phyloP scores from a whole-genome alignment of 2,329 filamentous ascomycete genomes.

The Triangularia verruculosa region DNA sequence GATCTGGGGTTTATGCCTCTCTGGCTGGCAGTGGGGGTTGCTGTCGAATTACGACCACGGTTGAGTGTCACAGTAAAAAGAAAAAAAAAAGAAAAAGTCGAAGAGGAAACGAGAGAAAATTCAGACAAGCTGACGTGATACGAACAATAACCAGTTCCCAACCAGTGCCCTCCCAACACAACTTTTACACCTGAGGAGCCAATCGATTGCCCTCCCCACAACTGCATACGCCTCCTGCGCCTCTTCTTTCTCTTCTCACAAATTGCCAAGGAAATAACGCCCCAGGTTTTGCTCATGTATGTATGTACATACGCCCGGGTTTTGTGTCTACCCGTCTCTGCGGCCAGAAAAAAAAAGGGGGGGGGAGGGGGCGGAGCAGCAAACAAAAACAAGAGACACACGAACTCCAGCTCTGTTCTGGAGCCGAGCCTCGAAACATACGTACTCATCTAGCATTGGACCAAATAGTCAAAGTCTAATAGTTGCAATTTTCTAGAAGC shows the following conservation, averaged over 20 bases:
- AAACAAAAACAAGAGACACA: not conserved
- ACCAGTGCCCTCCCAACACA: not conserved
- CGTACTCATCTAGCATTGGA: not conserved
- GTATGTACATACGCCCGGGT: not conserved
- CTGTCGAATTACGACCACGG: not conserved
- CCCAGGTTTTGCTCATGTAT: not conserved
- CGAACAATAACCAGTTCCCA: not conserved
- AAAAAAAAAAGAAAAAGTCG: not conserved
- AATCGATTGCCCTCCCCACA: not conserved
- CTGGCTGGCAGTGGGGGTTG: not conserved
- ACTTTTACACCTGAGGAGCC: not conserved
- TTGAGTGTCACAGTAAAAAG: not conserved
- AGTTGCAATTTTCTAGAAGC: not conserved
- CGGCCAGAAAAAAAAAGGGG: not conserved
- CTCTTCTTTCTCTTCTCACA: not conserved
- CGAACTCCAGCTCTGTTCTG: no score
- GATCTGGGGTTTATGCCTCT: not conserved
- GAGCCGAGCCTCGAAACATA: not conserved
- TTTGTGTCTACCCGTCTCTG: not conserved
- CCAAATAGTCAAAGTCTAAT: not conserved
- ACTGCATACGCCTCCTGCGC: not conserved
- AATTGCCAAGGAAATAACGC: not conserved
- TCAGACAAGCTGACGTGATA: not conserved
- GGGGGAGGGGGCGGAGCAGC: not conserved
- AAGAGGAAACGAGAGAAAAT: not conserved